A percentile compares a stretch with the other conserved stretches of the same genome.
phyloP scores from a whole-genome alignment of 2,329 filamentous ascomycete species.

The Elsinoe ampelina region DNA sequence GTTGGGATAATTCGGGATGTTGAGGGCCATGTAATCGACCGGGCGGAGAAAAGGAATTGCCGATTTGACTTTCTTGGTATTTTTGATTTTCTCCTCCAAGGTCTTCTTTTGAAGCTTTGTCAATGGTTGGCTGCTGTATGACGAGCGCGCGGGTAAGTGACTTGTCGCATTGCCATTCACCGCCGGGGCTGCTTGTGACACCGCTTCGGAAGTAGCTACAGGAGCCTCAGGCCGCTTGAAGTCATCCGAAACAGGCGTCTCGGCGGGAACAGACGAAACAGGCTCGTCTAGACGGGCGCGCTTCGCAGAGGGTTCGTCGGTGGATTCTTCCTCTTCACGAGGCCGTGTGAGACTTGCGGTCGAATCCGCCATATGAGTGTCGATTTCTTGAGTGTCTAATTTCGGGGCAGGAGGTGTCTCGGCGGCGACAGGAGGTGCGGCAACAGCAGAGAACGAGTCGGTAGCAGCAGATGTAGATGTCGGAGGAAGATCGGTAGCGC shows the following conservation, averaged over 20 bases:
- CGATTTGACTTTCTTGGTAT: conserved; percentile 77
- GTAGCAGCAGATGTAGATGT: conserved; percentile 16
- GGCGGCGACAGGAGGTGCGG: conserved; percentile 13
- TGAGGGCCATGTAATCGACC: conserved; percentile 66
- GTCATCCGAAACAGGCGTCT: conserved; percentile 18
- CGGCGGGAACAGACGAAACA: not conserved
- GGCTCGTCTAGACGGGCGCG: conserved; percentile 62
- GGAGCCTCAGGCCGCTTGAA: conserved; percentile 24
- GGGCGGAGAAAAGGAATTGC: conserved; percentile 67
- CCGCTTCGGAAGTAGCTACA: conserved; percentile 13
- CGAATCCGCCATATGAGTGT: conserved; percentile 30
- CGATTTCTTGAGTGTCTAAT: conserved; percentile 2
- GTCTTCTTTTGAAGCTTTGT: conserved; percentile 53
- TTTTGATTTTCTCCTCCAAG: conserved; percentile 56
- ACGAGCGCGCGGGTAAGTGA: conserved; percentile 22
- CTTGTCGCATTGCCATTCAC: conserved; percentile 17
- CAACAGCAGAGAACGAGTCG: not conserved
- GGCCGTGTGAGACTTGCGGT: conserved; percentile 49
- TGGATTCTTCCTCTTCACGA: conserved; percentile 62
- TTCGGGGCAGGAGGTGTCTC: not conserved
- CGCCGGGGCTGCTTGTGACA: not conserved
- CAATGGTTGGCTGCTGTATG: conserved; percentile 39
- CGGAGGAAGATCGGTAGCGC: not conserved
- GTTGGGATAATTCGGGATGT: conserved; percentile 63
- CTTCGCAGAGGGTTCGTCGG: conserved; percentile 62